Evolutionary conservation across 148 eudicot species (phyloP).

Genomic region (Vaccinium darrowii): DNA sequence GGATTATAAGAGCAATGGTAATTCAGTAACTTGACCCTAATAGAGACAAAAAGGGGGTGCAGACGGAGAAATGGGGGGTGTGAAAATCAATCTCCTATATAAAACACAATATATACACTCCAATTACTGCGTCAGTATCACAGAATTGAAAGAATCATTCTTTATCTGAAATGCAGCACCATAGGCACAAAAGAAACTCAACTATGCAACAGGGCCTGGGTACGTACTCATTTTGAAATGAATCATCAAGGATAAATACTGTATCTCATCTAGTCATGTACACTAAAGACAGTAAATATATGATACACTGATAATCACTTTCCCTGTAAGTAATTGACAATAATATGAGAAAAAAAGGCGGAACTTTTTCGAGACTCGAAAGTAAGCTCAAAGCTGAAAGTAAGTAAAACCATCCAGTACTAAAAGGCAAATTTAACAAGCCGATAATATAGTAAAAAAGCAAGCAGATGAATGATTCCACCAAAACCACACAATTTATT

Average conservation of each 20-base stretch:
- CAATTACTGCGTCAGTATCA: background rate
- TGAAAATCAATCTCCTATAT: too few species aligned
- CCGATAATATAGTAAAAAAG: background rate
- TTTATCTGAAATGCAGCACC: constrained; percentile 4
- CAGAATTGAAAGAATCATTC: background rate
- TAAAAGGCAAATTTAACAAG: background rate
- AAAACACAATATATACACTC: background rate
- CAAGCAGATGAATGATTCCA: background rate
- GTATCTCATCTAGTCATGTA: background rate
- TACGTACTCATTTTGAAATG: background rate
- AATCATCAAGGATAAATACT: background rate
- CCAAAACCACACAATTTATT: constrained; percentile 4
- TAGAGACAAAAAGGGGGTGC: too few species aligned
- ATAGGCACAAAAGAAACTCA: background rate
- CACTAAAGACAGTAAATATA: background rate
- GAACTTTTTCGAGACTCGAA: background rate
- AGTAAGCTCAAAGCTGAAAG: background rate
- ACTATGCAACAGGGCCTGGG: background rate
- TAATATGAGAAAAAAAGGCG: background rate
- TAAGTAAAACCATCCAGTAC: background rate
- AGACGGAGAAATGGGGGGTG: too few species aligned
- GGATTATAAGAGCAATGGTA: too few species aligned
- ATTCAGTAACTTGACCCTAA: too few species aligned
- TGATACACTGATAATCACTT: background rate
- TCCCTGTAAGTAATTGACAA: background rate